These are phyloP conservation scores for Colletotrichum zoysiae DNA, from an alignment of 2,329 filamentous ascomycete species.

Conservation along the genomic window DNA sequence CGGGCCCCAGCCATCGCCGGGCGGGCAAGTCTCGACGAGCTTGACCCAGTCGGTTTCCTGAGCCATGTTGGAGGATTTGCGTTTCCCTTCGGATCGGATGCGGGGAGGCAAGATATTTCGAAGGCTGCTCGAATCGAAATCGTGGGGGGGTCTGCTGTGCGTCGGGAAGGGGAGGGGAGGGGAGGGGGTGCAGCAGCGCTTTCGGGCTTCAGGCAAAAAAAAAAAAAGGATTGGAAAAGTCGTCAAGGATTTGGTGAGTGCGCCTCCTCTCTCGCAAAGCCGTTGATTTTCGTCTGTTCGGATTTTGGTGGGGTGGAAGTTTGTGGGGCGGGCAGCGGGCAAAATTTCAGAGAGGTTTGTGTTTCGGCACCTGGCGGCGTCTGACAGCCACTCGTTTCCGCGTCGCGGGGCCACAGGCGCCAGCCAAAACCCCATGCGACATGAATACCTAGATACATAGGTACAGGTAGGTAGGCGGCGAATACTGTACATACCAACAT, in stretches of 20 bases:
- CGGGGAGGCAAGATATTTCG: constrained; percentile 2
- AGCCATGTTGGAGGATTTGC: constrained; percentile 54
- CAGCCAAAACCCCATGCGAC: constrained; percentile 1
- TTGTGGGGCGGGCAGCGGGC: constrained; percentile 44
- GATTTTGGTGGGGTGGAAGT: constrained; percentile 44
- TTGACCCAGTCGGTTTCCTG: constrained; percentile 70
- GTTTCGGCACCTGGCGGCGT: constrained; percentile 28
- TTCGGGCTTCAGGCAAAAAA: constrained; percentile 31
- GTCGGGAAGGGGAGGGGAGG: constrained; percentile 6
- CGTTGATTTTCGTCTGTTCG: constrained; percentile 42
- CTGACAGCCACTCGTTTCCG: constrained; percentile 32
- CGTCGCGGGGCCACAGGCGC: constrained; percentile 26
- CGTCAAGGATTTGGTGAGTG: constrained; percentile 41
- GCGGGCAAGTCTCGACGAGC: constrained; percentile 78
- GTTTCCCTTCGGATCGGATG: constrained; percentile 14
- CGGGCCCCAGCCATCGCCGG: constrained; percentile 89
- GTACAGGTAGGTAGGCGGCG: neutral
- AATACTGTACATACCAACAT: neutral
- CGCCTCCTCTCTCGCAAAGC: constrained; percentile 40
- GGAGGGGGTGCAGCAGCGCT: constrained; percentile 35
- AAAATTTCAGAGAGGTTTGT: constrained; percentile 37
- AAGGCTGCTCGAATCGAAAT: constrained; percentile 10
- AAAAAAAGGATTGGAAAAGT: constrained; percentile 34
- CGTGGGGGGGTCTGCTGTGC: constrained; percentile 8
- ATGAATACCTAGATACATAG: too few relatives aligned